Evolutionary conservation across 805 yeast genomes (phyloP).

Genomic region (Blastobotrys terrestris): DNA sequence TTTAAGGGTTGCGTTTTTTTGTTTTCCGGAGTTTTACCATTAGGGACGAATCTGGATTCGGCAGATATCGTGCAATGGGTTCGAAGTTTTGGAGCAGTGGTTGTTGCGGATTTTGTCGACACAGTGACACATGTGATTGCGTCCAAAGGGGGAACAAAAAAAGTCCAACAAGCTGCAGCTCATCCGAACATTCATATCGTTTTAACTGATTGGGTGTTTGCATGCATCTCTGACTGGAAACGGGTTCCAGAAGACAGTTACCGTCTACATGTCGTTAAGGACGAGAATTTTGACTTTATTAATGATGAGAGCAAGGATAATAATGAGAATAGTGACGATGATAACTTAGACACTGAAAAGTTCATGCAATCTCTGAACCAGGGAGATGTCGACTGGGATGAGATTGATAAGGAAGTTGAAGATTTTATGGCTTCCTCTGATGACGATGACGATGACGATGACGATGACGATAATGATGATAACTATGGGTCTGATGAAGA

Average conservation of each 20-base stretch:
- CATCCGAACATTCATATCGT: constrained; percentile 65
- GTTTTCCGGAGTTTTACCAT: constrained; percentile 84
- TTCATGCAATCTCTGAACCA: constrained; percentile 24
- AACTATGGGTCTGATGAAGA: constrained; percentile 15
- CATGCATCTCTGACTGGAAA: constrained; percentile 75
- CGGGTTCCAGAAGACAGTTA: constrained; percentile 58
- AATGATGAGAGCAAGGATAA: constrained; percentile 34
- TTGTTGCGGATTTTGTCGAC: constrained; percentile 62
- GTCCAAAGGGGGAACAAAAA: constrained; percentile 70
- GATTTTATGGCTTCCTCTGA: constrained; percentile 36
- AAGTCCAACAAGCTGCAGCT: constrained; percentile 72
- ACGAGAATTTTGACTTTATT: constrained; percentile 31
- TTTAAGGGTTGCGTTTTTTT: constrained; percentile 64
- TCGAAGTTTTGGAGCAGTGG: constrained; percentile 81
- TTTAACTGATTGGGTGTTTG: constrained; percentile 87
- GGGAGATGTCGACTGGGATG: constrained; percentile 40
- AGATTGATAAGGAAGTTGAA: constrained; percentile 49
- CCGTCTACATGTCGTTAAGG: constrained; percentile 36
- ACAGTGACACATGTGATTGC: constrained; percentile 87
- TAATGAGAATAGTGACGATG: constrained; percentile 36
- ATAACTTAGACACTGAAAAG: constrained; percentile 40
- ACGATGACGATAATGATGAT: constrained; percentile 23
- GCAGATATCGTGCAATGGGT: constrained; percentile 94
- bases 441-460: constrained; percentile 28
- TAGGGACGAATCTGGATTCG: constrained; percentile 62